These are phyloP conservation scores for Epichloe baconii DNA, from an alignment of 2,329 filamentous ascomycete genomes.

Conservation along the genomic window DNA sequence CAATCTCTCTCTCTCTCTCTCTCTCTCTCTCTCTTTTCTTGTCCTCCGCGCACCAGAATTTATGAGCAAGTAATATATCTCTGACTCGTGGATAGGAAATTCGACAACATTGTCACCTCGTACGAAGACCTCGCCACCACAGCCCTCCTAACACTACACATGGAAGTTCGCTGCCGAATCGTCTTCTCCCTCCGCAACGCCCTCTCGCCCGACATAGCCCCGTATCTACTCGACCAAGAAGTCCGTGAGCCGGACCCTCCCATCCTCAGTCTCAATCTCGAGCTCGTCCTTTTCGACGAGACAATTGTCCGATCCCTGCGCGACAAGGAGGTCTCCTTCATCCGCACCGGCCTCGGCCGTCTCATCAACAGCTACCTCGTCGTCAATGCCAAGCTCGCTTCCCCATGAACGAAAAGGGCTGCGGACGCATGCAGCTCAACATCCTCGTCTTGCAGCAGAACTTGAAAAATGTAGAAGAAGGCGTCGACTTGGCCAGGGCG, in stretches of 20 bases:
- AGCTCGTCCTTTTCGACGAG: slow-evolving; percentile 79
- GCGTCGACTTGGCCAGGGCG: slow-evolving; percentile 49
- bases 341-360: slow-evolving; percentile 61
- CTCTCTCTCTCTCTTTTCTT: not conserved
- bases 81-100: slow-evolving; percentile 41
- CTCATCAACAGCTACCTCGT: slow-evolving; percentile 74
- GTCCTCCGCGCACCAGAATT: too few relatives aligned
- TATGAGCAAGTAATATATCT: not conserved
- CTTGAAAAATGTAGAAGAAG: slow-evolving; percentile 77
- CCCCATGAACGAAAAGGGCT: slow-evolving; percentile 72
- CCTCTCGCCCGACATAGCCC: slow-evolving; percentile 45
- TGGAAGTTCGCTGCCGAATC: slow-evolving; percentile 77
- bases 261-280: slow-evolving; percentile 71
- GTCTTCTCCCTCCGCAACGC: slow-evolving; percentile 61
- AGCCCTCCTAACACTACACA: slow-evolving; percentile 72
- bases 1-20: not conserved
- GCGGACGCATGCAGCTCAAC: slow-evolving; percentile 82
- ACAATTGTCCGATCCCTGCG: slow-evolving; percentile 63
- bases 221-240: slow-evolving; percentile 55
- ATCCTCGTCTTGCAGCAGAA: slow-evolving; percentile 93
- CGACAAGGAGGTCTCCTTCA: slow-evolving; percentile 56
- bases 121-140: slow-evolving; percentile 70
- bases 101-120: slow-evolving; percentile 74
- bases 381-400: slow-evolving; percentile 54
- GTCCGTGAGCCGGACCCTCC: slow-evolving; percentile 66